A percentile compares a stretch with the other conserved stretches of the same genome.
Conservation (phyloP, 1,139 yeast species). For the Wickerhamiella pararugosa region DNA sequence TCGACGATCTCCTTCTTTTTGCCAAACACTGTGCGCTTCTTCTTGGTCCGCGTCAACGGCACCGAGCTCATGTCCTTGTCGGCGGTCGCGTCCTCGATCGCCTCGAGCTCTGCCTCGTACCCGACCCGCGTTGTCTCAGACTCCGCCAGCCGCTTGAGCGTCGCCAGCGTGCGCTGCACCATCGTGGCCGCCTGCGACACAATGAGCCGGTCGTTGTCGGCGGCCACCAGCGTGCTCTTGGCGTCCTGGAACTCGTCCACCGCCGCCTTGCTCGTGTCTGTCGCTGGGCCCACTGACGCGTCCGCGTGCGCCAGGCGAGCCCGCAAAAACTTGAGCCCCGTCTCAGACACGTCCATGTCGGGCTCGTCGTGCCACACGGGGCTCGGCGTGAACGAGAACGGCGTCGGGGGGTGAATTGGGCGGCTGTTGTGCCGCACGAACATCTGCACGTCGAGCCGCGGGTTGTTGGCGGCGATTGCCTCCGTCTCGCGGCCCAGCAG, state of each 20-base stretch:
- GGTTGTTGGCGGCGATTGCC: constrained; percentile 57
- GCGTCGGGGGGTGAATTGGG: constrained; percentile 74
- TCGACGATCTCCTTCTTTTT: constrained; percentile 18
- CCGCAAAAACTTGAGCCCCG: constrained; percentile 53
- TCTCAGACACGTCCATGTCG: constrained; percentile 39
- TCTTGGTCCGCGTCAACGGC: constrained; percentile 22
- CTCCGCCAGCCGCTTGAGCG: constrained; percentile 48
- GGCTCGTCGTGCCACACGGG: constrained; percentile 97
- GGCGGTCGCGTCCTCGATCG: constrained; percentile 75
- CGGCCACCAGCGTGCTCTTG: constrained; percentile 17
- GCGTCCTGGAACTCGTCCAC: constrained; percentile 22
- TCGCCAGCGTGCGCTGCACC: constrained; percentile 38
- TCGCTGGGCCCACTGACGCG: constrained; percentile 19
- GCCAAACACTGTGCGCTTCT: constrained; percentile 16
- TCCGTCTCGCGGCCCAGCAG: constrained; percentile 39
- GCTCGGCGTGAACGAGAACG: constrained; percentile 73
- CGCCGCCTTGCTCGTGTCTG: constrained; percentile 19
- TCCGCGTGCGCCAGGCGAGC: constrained; percentile 34
- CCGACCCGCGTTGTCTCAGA: constrained; percentile 62
- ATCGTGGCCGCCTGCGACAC: constrained; percentile 24
- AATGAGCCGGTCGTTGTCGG: constrained; percentile 16
- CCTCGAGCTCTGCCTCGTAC: constrained; percentile 77
- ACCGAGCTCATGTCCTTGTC: constrained; percentile 31
- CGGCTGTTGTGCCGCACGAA: constrained; percentile 70
- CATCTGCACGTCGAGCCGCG: constrained; percentile 74